A percentile compares a stretch with the other conserved stretches of the same genome.
These are phyloP conservation scores for Dysphania ambrosioides DNA, from an alignment of 148 eudicot species.

Conservation along the genomic window DNA sequence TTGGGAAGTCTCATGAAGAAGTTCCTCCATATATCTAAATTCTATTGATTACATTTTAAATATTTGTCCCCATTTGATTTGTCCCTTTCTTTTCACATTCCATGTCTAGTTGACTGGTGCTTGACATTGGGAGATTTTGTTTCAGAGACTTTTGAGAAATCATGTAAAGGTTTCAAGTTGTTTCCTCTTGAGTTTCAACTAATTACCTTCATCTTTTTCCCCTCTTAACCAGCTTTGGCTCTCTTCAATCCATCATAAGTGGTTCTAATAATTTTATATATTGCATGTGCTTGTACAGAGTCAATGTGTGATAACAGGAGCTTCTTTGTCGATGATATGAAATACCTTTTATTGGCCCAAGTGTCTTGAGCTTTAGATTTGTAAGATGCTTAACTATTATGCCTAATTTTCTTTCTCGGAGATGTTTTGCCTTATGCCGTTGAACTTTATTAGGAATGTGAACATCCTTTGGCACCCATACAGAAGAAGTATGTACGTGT, in stretches of 20 bases:
- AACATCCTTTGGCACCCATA: conserved; percentile 71
- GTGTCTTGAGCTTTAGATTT: not conserved
- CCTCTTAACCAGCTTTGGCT: not conserved
- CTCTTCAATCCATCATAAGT: not conserved
- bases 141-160: not conserved
- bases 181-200: not conserved
- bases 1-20: too few relatives aligned
- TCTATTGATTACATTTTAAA: too few relatives aligned
- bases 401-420: not conserved
- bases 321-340: not conserved
- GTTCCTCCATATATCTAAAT: too few relatives aligned
- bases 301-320: not conserved
- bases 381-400: conserved; percentile 2
- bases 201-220: not conserved
- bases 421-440: conserved; percentile 18
- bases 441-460: conserved; percentile 58
- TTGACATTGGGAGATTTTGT: not conserved
- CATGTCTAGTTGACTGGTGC: not conserved
- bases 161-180: not conserved
- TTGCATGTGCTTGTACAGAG: not conserved
- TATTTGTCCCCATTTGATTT: too few relatives aligned
- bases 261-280: not conserved
- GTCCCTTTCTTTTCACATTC: too few relatives aligned
- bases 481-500: conserved; percentile 74
- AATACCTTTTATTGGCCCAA: not conserved